Conservation (phyloP, 1,284 basidiomycete genomes). For the Rhodotorula sp. region DNA sequence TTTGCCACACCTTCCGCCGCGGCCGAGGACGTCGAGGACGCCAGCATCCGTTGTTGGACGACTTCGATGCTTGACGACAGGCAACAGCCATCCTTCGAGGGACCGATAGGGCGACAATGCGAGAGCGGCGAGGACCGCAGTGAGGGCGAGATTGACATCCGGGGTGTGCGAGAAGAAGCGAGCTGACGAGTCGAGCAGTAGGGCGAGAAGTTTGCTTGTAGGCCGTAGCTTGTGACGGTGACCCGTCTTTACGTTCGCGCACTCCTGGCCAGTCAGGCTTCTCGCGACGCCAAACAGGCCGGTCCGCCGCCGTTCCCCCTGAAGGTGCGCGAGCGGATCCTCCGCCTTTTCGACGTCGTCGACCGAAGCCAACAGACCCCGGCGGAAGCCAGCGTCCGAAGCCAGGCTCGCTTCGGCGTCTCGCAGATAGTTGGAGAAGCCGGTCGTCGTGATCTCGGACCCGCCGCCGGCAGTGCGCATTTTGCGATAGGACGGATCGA, state of each 20-base stretch:
- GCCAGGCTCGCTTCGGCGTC: constrained; percentile 71
- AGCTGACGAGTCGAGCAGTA: constrained; percentile 67
- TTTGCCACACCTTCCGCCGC: background rate
- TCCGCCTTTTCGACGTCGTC: background rate
- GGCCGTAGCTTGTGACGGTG: constrained; percentile 26
- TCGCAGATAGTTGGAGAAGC: constrained; percentile 77
- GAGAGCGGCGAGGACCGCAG: constrained; percentile 73
- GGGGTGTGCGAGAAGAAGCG: constrained; percentile 81
- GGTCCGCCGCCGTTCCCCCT: constrained; percentile 7
- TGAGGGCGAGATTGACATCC: constrained; percentile 83
- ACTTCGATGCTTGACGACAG: constrained; percentile 7
- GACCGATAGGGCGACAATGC: constrained; percentile 80
- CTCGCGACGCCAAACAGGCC: constrained; percentile 9
- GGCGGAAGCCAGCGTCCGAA: constrained; percentile 31
- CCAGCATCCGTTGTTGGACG: background rate
- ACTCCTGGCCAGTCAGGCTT: constrained; percentile 11
- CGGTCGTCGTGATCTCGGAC: constrained; percentile 71
- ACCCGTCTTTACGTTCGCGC: constrained; percentile 11
- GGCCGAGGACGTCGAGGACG: background rate
- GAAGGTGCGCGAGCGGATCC: background rate
- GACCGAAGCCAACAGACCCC: constrained; percentile 19
- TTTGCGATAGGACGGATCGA: constrained; percentile 65
- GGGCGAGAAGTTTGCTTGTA: constrained; percentile 27
- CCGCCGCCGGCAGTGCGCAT: constrained; percentile 43
- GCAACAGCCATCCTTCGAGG: constrained; percentile 74